A percentile compares a stretch with the other conserved stretches of the same genome.
These are phyloP conservation scores for Artemisia argyi DNA, from an alignment of 129 eudicot genomes.

Conservation along the genomic window DNA sequence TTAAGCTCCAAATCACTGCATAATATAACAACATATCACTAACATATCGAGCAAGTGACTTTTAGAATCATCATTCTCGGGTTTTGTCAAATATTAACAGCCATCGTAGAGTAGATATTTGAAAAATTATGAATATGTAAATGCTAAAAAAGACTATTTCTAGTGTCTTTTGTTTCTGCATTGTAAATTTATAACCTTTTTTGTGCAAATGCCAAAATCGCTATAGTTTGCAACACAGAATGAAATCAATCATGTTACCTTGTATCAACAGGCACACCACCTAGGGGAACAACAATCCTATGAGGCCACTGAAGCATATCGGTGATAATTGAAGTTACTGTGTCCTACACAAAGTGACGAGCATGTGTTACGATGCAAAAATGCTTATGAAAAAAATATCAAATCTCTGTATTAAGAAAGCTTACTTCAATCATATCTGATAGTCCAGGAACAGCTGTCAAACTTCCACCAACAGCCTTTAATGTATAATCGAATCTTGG, in stretches of 20 bases:
- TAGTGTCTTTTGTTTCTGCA: no score
- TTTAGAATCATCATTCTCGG: neutral
- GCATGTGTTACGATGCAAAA: neutral
- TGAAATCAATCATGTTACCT: conserved; percentile 40
- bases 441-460: conserved; percentile 95
- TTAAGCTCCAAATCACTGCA: conserved; percentile 97
- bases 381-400: neutral
- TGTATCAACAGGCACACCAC: conserved; percentile 83
- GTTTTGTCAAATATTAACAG: neutral
- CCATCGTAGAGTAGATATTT: neutral
- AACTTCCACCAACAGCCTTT: conserved; percentile 95
- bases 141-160: neutral
- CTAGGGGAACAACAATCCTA: conserved; percentile 98
- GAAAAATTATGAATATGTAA: neutral
- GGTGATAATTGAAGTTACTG: conserved; percentile 73
- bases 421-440: conserved; percentile 97
- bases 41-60: neutral
- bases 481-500: conserved; percentile 92
- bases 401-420: neutral
- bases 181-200: no score
- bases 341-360: conserved; percentile 53
- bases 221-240: neutral
- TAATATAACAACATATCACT: conserved; percentile 16
- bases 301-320: conserved; percentile 99
- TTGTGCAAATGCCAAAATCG: neutral